Evolutionary conservation across 805 yeast species (phyloP).

Genomic region (Zygotorulaspora sp.): DNA sequence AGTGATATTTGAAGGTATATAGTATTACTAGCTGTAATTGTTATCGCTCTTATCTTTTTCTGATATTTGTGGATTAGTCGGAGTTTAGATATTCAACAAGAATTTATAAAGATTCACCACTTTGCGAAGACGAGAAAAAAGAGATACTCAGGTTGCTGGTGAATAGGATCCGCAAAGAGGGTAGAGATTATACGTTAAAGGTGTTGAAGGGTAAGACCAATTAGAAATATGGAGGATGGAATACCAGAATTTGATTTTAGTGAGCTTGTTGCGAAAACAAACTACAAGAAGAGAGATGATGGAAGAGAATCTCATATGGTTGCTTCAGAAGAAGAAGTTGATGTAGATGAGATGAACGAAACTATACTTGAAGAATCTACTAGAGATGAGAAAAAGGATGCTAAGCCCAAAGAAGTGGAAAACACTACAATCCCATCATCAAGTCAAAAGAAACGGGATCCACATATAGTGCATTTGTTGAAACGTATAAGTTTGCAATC

Average conservation of each 20-base stretch:
- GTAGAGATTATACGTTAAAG: neutral
- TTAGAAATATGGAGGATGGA: constrained; percentile 14
- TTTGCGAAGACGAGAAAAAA: neutral
- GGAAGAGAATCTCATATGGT: constrained; percentile 9
- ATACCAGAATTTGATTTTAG: constrained; percentile 26
- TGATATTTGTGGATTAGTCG: neutral
- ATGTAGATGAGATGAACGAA: neutral
- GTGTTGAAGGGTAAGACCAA: neutral
- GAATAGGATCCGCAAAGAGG: neutral
- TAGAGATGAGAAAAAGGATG: neutral
- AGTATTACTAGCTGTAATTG: neutral
- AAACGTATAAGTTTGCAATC: constrained; percentile 26
- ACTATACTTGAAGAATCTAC: neutral
- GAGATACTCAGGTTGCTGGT: neutral
- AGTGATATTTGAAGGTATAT: too few species aligned
- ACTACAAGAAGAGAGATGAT: constrained; percentile 6
- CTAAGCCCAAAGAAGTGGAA: constrained; percentile 2
- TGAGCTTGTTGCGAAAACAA: constrained; percentile 11
- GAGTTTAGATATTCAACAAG: constrained; percentile 1
- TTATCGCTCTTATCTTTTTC: neutral
- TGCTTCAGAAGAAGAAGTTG: constrained; percentile 6
- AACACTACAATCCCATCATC: constrained; percentile 2
- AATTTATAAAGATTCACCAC: neutral
- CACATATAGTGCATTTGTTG: constrained; percentile 25
- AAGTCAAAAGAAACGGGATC: constrained; percentile 19